Conservation (phyloP, 2,329 filamentous ascomycete species). For the Mollisiaceae sp. region DNA sequence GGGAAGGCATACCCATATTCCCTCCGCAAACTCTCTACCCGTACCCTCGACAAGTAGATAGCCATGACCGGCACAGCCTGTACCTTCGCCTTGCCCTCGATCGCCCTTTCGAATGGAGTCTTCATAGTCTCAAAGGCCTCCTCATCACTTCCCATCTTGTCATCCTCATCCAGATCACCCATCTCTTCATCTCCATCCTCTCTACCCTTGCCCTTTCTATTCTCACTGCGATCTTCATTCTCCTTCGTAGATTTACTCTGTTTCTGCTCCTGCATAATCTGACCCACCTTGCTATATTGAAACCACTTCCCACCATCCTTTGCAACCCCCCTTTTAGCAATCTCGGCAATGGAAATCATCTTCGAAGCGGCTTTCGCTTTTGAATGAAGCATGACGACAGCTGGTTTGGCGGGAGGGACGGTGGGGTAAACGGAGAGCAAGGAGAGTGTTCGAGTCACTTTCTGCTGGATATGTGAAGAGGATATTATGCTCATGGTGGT, state of each 20-base stretch:
- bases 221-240: neutral
- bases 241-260: constrained; percentile 25
- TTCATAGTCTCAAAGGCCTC: constrained; percentile 63
- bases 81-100: constrained; percentile 52
- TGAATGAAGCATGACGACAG: constrained; percentile 47
- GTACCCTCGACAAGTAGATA: constrained; percentile 60
- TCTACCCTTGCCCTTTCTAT: constrained; percentile 27
- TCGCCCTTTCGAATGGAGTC: constrained; percentile 60
- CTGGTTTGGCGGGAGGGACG: constrained; percentile 40
- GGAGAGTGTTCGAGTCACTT: constrained; percentile 40
- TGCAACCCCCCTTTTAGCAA: constrained; percentile 62
- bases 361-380: constrained; percentile 57
- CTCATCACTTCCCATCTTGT: constrained; percentile 43
- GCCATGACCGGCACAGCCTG: constrained; percentile 60
- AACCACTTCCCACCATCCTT: constrained; percentile 50
- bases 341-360: constrained; percentile 71
- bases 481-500: constrained; percentile 61
- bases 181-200: constrained; percentile 29
- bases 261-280: constrained; percentile 34
- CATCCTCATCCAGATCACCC: constrained; percentile 23
- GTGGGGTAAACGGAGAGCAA: constrained; percentile 34
- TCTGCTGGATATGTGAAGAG: constrained; percentile 59
- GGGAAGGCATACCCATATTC: constrained; percentile 41
- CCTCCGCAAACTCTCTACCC: constrained; percentile 60
- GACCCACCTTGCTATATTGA: constrained; percentile 45